These are phyloP conservation scores for Termitomyces sp. DNA, from an alignment of 768 basidiomycete species.

Conservation along the genomic window DNA sequence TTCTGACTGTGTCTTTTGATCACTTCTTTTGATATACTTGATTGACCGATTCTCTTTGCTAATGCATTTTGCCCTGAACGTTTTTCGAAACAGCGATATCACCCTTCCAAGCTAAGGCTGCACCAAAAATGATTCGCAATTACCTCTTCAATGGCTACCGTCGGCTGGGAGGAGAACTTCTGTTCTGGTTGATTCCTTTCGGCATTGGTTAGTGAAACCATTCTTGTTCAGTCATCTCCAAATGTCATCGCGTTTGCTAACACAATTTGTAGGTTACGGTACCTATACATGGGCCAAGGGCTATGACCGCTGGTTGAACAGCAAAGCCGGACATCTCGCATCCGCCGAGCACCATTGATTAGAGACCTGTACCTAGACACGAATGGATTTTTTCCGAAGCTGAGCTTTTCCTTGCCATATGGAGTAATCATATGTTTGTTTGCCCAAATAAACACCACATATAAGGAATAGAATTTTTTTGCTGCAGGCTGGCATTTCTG, in stretches of 20 bases:
- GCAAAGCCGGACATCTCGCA: constrained; percentile 77
- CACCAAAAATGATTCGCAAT: constrained; percentile 60
- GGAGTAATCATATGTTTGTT: constrained; percentile 10
- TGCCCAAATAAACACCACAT: constrained; percentile 12
- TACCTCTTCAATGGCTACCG: constrained; percentile 88
- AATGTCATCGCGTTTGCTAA: constrained; percentile 1
- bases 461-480: constrained; percentile 10
- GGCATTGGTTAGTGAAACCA: constrained; percentile 54
- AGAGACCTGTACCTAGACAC: constrained; percentile 1
- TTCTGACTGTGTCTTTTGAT: background rate
- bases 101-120: constrained; percentile 74
- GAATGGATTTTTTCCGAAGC: background rate
- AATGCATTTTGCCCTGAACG: background rate
- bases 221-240: background rate
- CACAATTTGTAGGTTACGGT: constrained; percentile 51
- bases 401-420: background rate
- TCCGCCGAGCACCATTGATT: constrained; percentile 4
- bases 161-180: constrained; percentile 64
- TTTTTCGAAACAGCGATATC: constrained; percentile 60
- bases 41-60: background rate
- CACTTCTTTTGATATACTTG: no score
- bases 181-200: constrained; percentile 79
- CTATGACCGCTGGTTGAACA: constrained; percentile 62
- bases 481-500: constrained; percentile 13
- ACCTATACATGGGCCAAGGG: constrained; percentile 77